Base-by-base conservation (phyloP, 2,329 filamentous ascomycete species). In the Celoporthe dispersa region DNA sequence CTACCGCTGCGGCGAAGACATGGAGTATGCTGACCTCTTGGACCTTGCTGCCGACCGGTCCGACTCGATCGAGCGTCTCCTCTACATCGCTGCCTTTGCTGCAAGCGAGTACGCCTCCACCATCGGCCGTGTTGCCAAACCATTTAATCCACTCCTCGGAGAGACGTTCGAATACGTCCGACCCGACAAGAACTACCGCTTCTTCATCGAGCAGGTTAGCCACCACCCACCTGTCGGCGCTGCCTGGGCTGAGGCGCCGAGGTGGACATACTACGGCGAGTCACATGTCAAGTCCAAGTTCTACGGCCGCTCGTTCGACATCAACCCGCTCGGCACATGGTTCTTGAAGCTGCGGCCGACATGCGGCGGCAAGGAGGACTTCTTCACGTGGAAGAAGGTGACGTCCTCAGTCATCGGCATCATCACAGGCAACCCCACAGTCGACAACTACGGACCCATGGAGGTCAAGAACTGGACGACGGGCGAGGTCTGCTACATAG, bases 311-410 rank as follows among this genome's bases (percentile, higher is more conserved):
- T 97, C 94, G 0, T 98, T 99, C 78, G 96, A 99, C 76, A 94
- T 98, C 80, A 97, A 98, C 77, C 94, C 94, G 3, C 87, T 98
- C 12, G 96, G 96, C 44, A 99, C 96, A 9, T 99, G 96, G 96
- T 99, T 98, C 83, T 83, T 98, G 71, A 93, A 88, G 77, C 85
- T 99, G 37, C 91, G 94, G 1, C 94, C 94, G 0, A 87, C 87
- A 0, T 85, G 88, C 3, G 93, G 92, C 3, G 91, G 90, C 12
- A 91, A 92, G 75, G 90, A 92, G 73, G 96, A 99, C 75, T 84
- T 98, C 1, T 99, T 97, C 81, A 98, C 95, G 0, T 99, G 96
- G 96, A 98, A 98, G 82, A 99, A 99, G 83, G 94, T 98, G 25
- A 98, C 94, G 0, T 96, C 94, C 1, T 97, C 94, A 1, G 96